Conservation (phyloP, 768 basidiomycete genomes). For the Naganishia friedmannii region DNA sequence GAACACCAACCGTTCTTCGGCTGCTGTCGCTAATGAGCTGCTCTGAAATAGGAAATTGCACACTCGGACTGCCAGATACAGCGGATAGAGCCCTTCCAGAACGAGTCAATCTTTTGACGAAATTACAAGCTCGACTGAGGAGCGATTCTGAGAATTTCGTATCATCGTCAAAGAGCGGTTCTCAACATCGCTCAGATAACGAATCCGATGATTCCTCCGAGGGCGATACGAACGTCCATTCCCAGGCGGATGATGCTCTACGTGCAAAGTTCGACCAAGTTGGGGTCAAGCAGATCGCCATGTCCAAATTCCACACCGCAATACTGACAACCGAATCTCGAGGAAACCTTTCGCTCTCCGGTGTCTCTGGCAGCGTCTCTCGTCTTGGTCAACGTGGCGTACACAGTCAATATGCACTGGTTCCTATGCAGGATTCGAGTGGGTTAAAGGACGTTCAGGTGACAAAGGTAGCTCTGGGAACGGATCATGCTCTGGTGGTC, state of each 20-base stretch:
- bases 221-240: conserved; percentile 23
- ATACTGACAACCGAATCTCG: conserved; percentile 70
- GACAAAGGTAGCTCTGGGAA: conserved; percentile 73
- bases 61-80: conserved; percentile 77
- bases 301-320: conserved; percentile 85
- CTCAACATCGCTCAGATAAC: background rate
- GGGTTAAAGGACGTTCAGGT: conserved; percentile 60
- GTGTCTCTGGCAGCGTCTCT: conserved; percentile 46
- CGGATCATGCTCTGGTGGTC: conserved; percentile 88
- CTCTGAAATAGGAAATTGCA: conserved; percentile 62
- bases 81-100: conserved; percentile 78
- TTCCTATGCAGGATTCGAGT: conserved; percentile 60
- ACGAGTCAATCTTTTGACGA: conserved; percentile 60
- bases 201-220: conserved; percentile 32
- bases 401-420: conserved; percentile 74
- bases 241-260: conserved; percentile 29
- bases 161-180: conserved; percentile 26
- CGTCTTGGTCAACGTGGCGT: conserved; percentile 68
- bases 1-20: background rate
- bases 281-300: conserved; percentile 64
- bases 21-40: background rate
- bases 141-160: conserved; percentile 14
- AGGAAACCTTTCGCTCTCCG: conserved; percentile 77
- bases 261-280: conserved; percentile 62
- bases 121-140: conserved; percentile 38